Percentiles rank a stretch among this genome's conserved stretches.
Evolutionary conservation across 1,284 basidiomycete species (phyloP).

Genomic region (Veloboletus limbatus): DNA sequence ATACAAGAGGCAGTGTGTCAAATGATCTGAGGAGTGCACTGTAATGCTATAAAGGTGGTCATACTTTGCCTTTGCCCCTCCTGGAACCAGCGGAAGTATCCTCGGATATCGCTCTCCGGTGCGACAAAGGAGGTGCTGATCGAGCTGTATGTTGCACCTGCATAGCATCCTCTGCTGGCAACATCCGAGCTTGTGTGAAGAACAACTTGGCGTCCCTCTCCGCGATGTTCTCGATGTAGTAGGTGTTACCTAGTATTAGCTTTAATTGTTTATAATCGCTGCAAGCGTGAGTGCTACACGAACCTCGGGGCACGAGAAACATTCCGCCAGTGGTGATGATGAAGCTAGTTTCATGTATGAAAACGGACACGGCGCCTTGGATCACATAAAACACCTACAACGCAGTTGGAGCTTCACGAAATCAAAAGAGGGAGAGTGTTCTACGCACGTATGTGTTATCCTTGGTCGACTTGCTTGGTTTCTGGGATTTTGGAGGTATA

Average conservation of each 20-base stretch:
- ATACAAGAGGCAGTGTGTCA: neutral
- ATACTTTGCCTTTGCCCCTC: slow-evolving; percentile 20
- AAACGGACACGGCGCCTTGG: slow-evolving; percentile 84
- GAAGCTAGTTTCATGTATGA: slow-evolving; percentile 77
- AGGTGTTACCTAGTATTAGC: slow-evolving; percentile 70
- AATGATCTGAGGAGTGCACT: neutral
- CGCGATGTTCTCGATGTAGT: slow-evolving; percentile 86
- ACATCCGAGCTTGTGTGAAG: slow-evolving; percentile 90
- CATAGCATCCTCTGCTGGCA: slow-evolving; percentile 33
- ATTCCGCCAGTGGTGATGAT: slow-evolving; percentile 80
- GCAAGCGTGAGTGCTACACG: slow-evolving; percentile 19
- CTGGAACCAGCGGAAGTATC: slow-evolving; percentile 18
- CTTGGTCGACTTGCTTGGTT: slow-evolving; percentile 86
- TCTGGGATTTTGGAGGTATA: slow-evolving; percentile 75
- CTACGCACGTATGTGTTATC: slow-evolving; percentile 91
- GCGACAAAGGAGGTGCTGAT: slow-evolving; percentile 34
- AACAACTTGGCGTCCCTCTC: slow-evolving; percentile 81
- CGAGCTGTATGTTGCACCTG: slow-evolving; percentile 27
- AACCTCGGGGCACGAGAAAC: slow-evolving; percentile 90
- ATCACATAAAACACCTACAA: slow-evolving; percentile 83
- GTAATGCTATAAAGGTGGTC: slow-evolving; percentile 5
- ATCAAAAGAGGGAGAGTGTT: neutral
- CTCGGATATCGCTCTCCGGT: slow-evolving; percentile 31
- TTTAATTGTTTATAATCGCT: slow-evolving; percentile 1
- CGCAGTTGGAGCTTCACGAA: neutral